Conservation (phyloP, 441 rosid genomes). For the Corymbia calophylla region DNA sequence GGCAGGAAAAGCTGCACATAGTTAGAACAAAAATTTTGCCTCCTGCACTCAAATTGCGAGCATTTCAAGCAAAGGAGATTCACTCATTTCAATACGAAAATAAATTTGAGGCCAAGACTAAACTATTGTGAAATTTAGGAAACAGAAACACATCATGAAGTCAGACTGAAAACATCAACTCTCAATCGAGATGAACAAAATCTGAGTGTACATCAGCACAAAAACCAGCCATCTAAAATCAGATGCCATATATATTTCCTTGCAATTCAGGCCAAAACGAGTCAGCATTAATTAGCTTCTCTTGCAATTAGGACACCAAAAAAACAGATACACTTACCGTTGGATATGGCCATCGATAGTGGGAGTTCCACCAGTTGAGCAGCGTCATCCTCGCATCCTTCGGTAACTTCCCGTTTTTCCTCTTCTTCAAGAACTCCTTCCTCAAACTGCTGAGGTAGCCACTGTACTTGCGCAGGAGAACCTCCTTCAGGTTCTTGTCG, state of each 20-base stretch:
- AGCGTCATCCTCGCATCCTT: slow-evolving; percentile 43
- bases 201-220: neutral
- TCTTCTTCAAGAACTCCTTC: slow-evolving; percentile 51
- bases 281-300: neutral
- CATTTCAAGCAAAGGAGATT: neutral
- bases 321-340: slow-evolving; percentile 27
- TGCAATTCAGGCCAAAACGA: neutral
- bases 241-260: neutral
- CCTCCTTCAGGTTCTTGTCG: slow-evolving; percentile 29
- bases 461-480: slow-evolving; percentile 47
- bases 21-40: neutral
- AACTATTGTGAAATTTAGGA: neutral
- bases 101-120: neutral
- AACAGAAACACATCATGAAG: neutral
- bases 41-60: neutral
- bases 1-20: neutral
- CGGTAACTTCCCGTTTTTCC: slow-evolving; percentile 59
- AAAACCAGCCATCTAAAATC: neutral
- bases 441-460: slow-evolving; percentile 43
- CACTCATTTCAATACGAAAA: neutral
- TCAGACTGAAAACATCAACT: neutral
- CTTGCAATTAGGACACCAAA: neutral
- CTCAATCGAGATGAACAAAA: neutral
- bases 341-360: slow-evolving; percentile 66
- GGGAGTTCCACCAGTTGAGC: slow-evolving; percentile 60